Base-by-base conservation (phyloP, 192 early-diverging fungal genomes). In the Gonapodya prolifera region DNA sequence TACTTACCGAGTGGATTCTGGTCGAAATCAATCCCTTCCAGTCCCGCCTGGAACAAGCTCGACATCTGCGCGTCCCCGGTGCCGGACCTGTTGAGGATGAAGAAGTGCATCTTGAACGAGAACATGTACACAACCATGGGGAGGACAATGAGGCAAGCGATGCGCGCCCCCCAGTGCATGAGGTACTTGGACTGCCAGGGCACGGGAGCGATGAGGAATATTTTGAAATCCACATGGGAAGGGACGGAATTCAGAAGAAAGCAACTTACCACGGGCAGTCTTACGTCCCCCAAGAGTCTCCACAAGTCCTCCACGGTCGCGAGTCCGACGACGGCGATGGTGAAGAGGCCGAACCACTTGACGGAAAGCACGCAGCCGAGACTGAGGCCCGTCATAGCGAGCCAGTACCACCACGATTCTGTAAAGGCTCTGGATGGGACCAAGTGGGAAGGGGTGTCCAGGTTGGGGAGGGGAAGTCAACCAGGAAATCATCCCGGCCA, bases 341-440 rank as follows among this genome's bases (percentile, higher is more conserved):
- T 89, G 83, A 99, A 94, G 29, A 97, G 80, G 0, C 98, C 98
- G 34, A 99, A 93, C 98, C 96, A 99, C 83, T 99, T 99, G 34
- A 95, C 89, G 82, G 91, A 93, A 1, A 30, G 16, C 33, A 94
- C 95, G 69, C 89, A 82, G 32, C 98, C 98, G 28, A 99, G 83
- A 33, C 94, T 92, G 0, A 93, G 77, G 75, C 98, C 98, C 8
- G 96, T 94, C 45, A 91, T 83, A 18, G 89, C 73, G 0, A 99
- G 82, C 94, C 94, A 98, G 33, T 87, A 78, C 89, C 90, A 97
- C 98, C 98, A 99, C 35, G 90, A 85, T 0, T 78, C 30, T 1
- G 94, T 91, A 76, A 99, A 99, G 17, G 95, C 87, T 28, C 91
- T 93, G 76, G 28, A 34, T n/a, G 34, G n/a, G n/a, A n/a, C n/a